Evolutionary conservation across 179 eudicot genomes (phyloP), one percentile per base, ranked within the genome.

Genomic region (Heliamphora pulchella): DNA sequence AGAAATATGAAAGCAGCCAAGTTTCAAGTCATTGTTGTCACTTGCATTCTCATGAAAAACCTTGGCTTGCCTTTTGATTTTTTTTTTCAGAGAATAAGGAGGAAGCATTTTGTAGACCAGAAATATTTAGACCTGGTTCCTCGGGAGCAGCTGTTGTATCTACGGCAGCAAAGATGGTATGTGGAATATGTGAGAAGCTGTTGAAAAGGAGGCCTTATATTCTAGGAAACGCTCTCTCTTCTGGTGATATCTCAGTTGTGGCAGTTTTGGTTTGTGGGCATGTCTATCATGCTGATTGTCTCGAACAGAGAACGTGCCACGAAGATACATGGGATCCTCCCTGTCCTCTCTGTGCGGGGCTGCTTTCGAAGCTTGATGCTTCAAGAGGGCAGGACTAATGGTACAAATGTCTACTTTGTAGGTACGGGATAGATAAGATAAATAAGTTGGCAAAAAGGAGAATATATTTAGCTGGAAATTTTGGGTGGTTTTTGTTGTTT

Each of bases 211-310:
- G 87, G 73, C 87, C 87, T 4, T 81, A 78, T 51, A 71, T 76
- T 48, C 76, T 85, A 0, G 91, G 82, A 4, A 78, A 78, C 74
- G n/a, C 86, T 22, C 51, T 87, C 2, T 70, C 89, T 10, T 73
- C 87, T 4, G 89, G 86, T 48, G 95, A 93, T 66, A 82, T 82
- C 58, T 89, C 91, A 6, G 88, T 89, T 44, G 91, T 89, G 50
- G 96, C 91, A n/a, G 90, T 93, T 82, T 78, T 93, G 83, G 90
- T 86, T 47, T 93, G 97, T 57, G 96, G 97, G 22, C 97, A 93
- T 78, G 81, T 81, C 44, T 93, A 83, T 84, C 97, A 93, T 75
- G 94, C 93, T 9, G 94, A 89, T 50, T 93, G 97, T 84, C 81
- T 93, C 85, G 89, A 86, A 73, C 86, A 88, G 81, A 85, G 81